Conservation (phyloP, 2,329 filamentous ascomycete species). For the Monilinia fructicola region DNA sequence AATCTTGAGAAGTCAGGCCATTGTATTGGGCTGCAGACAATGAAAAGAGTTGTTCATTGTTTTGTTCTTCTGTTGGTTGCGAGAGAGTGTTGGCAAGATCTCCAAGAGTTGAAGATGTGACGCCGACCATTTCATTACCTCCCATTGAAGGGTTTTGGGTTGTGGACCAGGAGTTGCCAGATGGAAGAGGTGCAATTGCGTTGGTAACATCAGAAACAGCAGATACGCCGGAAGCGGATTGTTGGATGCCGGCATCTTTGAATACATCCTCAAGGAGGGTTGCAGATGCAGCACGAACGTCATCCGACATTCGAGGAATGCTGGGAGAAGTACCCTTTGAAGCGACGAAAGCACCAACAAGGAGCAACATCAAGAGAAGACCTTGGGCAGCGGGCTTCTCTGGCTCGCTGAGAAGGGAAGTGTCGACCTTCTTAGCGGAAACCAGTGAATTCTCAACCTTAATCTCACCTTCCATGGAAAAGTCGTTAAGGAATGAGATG, state of each 20-base stretch:
- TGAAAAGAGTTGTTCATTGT: constrained; percentile 83
- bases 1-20: constrained; percentile 73
- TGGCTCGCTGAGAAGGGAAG: constrained; percentile 47
- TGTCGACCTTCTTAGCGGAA: constrained; percentile 54
- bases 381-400: constrained; percentile 73
- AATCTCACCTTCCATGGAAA: constrained; percentile 60
- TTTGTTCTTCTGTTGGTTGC: constrained; percentile 78
- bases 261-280: constrained; percentile 77
- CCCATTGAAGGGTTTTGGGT: constrained; percentile 44
- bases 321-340: constrained; percentile 75
- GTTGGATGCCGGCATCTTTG: constrained; percentile 69
- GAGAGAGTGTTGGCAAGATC: constrained; percentile 68
- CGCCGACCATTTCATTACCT: constrained; percentile 48
- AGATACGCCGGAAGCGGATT: constrained; percentile 45
- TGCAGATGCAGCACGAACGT: constrained; percentile 75
- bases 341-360: constrained; percentile 93
- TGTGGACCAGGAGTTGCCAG: constrained; percentile 50
- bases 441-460: constrained; percentile 57
- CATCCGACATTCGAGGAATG: constrained; percentile 76
- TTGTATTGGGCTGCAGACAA: constrained; percentile 87
- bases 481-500: constrained; percentile 74
- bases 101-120: constrained; percentile 61
- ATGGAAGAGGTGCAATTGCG: constrained; percentile 52
- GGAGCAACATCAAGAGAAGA: constrained; percentile 89
- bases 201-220: constrained; percentile 25